A percentile compares a stretch with the other conserved stretches of the same genome.
phyloP scores from a whole-genome alignment of 2,329 filamentous ascomycete species.

The Aspergillus arachidicola region DNA sequence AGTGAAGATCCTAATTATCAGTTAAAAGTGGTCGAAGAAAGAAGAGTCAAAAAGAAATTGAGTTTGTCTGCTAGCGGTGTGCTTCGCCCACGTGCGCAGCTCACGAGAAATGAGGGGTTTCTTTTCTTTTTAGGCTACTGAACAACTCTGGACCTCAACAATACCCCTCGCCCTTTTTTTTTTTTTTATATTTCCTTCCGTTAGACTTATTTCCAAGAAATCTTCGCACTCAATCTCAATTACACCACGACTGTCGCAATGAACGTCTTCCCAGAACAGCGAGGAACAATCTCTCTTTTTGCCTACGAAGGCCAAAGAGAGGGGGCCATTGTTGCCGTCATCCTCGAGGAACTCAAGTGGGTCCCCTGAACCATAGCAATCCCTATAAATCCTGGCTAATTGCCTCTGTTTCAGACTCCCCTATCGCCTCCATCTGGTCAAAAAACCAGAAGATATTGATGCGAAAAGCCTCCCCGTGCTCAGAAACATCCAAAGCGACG shows the following conservation, averaged over 20 bases:
- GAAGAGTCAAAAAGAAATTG: not conserved
- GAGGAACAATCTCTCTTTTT: slow-evolving; percentile 10
- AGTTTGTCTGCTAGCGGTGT: slow-evolving; percentile 2
- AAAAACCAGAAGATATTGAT: slow-evolving; percentile 1
- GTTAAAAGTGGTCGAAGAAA: not conserved
- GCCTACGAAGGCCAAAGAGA: slow-evolving; percentile 1
- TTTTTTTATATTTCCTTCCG: not conserved
- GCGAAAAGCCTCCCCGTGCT: slow-evolving; percentile 2
- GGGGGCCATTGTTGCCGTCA: slow-evolving; percentile 8
- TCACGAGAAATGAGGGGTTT: not conserved
- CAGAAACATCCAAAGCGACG: slow-evolving; percentile 7
- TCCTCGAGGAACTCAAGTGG: slow-evolving; percentile 10
- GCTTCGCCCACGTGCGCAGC: slow-evolving; percentile 2
- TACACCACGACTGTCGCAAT: not conserved
- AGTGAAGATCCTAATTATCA: not conserved
- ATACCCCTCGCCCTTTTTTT: not conserved
- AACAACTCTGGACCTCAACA: too few relatives aligned
- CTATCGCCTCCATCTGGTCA: slow-evolving; percentile 6
- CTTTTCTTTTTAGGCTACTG: not conserved
- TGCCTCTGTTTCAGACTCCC: slow-evolving; percentile 4
- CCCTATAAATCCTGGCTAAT: not conserved
- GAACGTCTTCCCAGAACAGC: slow-evolving; percentile 15
- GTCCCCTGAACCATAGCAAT: not conserved
- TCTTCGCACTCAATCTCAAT: not conserved
- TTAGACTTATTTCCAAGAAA: not conserved